Evolutionary conservation across 495 filamentous ascomycete species (phyloP).

Genomic region (Penicillium soppii): DNA sequence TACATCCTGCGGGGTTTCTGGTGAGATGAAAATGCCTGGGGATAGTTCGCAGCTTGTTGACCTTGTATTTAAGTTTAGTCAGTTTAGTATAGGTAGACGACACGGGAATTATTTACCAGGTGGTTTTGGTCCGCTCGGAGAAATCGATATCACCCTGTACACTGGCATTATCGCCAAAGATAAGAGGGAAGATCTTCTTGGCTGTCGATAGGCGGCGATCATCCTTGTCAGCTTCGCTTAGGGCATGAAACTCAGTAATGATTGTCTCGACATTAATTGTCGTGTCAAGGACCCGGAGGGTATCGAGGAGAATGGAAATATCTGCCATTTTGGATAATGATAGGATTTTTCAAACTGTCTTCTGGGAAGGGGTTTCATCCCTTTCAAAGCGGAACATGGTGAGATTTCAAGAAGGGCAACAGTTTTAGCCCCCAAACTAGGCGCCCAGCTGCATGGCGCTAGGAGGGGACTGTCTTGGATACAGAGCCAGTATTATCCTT

Average conservation of each 20-base stretch:
- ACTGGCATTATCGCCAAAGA: constrained; percentile 6
- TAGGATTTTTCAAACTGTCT: too few relatives aligned
- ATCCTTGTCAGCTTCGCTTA: not conserved
- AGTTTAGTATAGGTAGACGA: not conserved
- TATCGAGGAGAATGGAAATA: too few relatives aligned
- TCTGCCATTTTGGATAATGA: too few relatives aligned
- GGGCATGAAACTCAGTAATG: not conserved
- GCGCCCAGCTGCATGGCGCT: too few relatives aligned
- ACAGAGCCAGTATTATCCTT: too few relatives aligned
- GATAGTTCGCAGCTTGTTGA: constrained; percentile 12
- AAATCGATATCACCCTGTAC: not conserved
- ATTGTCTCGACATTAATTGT: not conserved
- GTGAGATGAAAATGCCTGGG: constrained; percentile 5
- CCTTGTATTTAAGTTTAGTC: not conserved
- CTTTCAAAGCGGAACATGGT: too few relatives aligned
- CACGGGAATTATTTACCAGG: constrained; percentile 1
- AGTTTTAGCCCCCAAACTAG: too few relatives aligned
- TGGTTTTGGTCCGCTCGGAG: not conserved
- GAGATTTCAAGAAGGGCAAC: too few relatives aligned
- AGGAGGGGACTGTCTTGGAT: too few relatives aligned
- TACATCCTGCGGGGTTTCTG: constrained; percentile 4
- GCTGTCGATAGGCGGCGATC: not conserved
- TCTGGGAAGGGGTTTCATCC: too few relatives aligned
- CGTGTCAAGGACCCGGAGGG: not conserved
- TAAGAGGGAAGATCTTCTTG: constrained; percentile 1